A percentile compares a stretch with the other conserved stretches of the same genome.
These are phyloP conservation scores for Pisolithus sp. DNA, from an alignment of 768 basidiomycete species.

Conservation along the genomic window DNA sequence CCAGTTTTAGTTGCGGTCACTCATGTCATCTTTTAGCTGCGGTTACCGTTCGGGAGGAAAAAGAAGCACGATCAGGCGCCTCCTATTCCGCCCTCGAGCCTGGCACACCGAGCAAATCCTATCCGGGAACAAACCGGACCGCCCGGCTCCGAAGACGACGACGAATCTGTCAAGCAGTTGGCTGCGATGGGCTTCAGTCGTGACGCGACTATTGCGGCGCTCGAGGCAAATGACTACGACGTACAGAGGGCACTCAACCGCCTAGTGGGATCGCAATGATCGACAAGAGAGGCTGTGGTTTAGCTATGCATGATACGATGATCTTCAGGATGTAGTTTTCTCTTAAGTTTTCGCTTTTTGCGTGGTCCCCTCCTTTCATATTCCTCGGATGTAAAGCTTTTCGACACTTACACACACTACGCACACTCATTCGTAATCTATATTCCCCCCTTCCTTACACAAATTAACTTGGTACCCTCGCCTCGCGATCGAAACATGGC, in stretches of 20 bases:
- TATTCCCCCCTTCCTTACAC: background rate
- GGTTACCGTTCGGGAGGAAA: conserved; percentile 71
- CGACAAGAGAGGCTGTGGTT: background rate
- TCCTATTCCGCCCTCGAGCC: conserved; percentile 31
- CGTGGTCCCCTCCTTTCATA: conserved; percentile 11
- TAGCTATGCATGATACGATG: conserved; percentile 10
- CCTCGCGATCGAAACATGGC: background rate
- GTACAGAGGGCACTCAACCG: conserved; percentile 73
- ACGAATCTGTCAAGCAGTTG: conserved; percentile 71
- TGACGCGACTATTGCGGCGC: conserved; percentile 69
- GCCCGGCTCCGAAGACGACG: conserved; percentile 63
- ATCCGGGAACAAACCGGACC: conserved; percentile 41
- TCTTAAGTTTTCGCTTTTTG: background rate
- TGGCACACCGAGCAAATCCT: conserved; percentile 35
- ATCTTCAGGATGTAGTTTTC: conserved; percentile 14
- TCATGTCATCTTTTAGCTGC: conserved; percentile 41
- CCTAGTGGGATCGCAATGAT: conserved; percentile 41
- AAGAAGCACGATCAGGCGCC: conserved; percentile 56
- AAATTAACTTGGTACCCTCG: background rate
- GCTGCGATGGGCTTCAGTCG: conserved; percentile 90
- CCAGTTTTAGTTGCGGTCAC: conserved; percentile 3
- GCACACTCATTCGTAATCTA: conserved; percentile 24
- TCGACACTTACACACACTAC: conserved; percentile 10
- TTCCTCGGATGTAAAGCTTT: conserved; percentile 3
- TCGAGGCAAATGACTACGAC: conserved; percentile 82